phyloP scores from a whole-genome alignment of 345 rosid genomes.

The Gossypioides kirkii region DNA sequence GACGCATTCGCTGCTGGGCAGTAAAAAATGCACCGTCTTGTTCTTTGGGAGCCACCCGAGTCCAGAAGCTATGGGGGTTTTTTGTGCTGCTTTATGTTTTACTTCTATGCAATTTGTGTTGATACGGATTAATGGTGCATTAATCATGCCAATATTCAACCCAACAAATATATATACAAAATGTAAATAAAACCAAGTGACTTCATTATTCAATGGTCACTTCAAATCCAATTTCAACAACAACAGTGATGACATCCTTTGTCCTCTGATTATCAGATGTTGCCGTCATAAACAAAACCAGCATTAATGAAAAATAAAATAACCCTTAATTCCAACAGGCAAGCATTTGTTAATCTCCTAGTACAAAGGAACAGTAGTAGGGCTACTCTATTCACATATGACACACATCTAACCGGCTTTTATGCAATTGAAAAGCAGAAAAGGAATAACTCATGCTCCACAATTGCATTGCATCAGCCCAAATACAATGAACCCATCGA shows the following conservation, averaged over 20 bases:
- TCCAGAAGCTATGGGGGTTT: not conserved
- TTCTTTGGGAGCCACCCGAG: not conserved
- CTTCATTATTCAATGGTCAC: not conserved
- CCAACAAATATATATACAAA: not conserved
- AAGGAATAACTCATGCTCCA: too few species aligned
- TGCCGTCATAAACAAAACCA: not conserved
- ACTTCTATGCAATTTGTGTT: slow-evolving; percentile 2
- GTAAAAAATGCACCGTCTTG: slow-evolving; percentile 6
- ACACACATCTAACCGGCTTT: not conserved
- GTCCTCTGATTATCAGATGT: not conserved
- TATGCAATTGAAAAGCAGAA: not conserved
- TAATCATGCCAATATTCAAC: not conserved
- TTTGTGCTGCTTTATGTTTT: not conserved
- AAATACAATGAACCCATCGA: slow-evolving; percentile 24
- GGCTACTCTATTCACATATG: not conserved
- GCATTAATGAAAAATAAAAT: not conserved
- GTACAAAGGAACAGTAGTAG: not conserved
- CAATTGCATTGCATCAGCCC: not conserved
- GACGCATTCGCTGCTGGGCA: slow-evolving; percentile 52
- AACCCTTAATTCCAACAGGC: not conserved
- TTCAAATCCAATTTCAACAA: not conserved
- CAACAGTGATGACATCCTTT: not conserved
- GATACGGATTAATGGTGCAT: not conserved
- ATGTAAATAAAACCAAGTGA: slow-evolving; percentile 5
- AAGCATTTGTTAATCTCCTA: not conserved